These are phyloP conservation scores for Claviceps purpurea DNA, from an alignment of 2,329 filamentous ascomycete genomes.

Conservation along the genomic window DNA sequence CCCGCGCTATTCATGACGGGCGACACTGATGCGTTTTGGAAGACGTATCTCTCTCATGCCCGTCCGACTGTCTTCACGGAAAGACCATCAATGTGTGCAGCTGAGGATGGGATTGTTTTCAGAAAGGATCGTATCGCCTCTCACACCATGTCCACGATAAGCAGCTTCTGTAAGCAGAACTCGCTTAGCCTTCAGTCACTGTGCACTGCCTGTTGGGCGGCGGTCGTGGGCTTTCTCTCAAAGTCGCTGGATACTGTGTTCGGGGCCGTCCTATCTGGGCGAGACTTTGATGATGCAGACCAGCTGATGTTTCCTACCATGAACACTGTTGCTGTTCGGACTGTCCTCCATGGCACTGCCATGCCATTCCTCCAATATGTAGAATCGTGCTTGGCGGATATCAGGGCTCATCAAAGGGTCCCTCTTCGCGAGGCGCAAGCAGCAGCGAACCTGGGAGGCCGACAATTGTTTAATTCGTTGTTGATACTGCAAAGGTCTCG, in stretches of 20 bases:
- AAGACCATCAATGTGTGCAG: neutral
- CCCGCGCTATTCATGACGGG: constrained; percentile 1
- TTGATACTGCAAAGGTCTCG: constrained; percentile 38
- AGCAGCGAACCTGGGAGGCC: constrained; percentile 19
- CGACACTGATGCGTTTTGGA: constrained; percentile 49
- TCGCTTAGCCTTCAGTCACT: constrained; percentile 65
- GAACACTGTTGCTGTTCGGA: constrained; percentile 72
- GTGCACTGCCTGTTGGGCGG: constrained; percentile 63
- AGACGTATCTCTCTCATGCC: constrained; percentile 45
- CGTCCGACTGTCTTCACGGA: constrained; percentile 21
- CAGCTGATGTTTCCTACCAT: constrained; percentile 74
- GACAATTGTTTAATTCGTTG: constrained; percentile 38
- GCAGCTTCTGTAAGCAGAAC: constrained; percentile 48
- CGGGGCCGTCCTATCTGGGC: constrained; percentile 70
- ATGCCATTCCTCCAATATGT: constrained; percentile 55
- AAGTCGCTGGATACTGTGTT: constrained; percentile 63
- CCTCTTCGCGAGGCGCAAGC: constrained; percentile 58
- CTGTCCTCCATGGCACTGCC: constrained; percentile 55
- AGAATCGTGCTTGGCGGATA: constrained; percentile 53
- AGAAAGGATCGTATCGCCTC: constrained; percentile 8
- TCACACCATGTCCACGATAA: constrained; percentile 11
- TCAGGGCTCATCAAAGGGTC: constrained; percentile 62
- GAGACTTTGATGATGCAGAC: constrained; percentile 59
- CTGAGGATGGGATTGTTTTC: neutral
- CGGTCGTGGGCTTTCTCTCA: constrained; percentile 51